Evolutionary conservation across 2,329 filamentous ascomycete species (phyloP).

Genomic region (Fusarium sp.): DNA sequence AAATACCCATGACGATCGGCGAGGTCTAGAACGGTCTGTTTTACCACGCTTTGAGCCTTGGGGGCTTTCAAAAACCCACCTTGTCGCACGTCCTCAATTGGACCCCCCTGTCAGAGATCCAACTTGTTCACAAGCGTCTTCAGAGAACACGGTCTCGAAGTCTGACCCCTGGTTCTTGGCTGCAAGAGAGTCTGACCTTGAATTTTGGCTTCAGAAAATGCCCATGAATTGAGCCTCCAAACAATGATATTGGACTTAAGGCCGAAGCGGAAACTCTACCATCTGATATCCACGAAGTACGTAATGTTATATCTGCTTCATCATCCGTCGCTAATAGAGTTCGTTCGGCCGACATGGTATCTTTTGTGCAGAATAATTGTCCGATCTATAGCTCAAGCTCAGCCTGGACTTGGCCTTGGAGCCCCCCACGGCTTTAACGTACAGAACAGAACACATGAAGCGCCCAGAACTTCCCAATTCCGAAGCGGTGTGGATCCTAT

Average conservation of each 20-base stretch:
- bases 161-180: conserved; percentile 30
- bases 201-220: conserved; percentile 16
- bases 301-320: conserved; percentile 4
- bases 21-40: conserved; percentile 46
- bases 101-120: conserved; percentile 32
- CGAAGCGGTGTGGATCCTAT: conserved; percentile 33
- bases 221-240: background rate
- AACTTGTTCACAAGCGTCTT: conserved; percentile 14
- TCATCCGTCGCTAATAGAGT: conserved; percentile 4
- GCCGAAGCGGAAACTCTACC: background rate
- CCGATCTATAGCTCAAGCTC: background rate
- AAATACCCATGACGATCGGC: conserved; percentile 44
- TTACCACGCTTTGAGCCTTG: conserved; percentile 18
- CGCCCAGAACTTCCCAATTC: background rate
- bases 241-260: background rate
- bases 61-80: conserved; percentile 7
- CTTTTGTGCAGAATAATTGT: conserved; percentile 2
- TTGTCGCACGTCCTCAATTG: conserved; percentile 2
- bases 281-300: background rate
- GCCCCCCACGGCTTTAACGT: conserved; percentile 12
- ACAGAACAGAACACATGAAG: background rate
- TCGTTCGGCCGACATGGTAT: conserved; percentile 15
- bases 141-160: conserved; percentile 36
- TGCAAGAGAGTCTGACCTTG: conserved; percentile 27
- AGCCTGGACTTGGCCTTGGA: conserved; percentile 2